These are phyloP conservation scores for Rhinocladiella mackenziei DNA, from an alignment of 2,329 filamentous ascomycete species.

Conservation along the genomic window DNA sequence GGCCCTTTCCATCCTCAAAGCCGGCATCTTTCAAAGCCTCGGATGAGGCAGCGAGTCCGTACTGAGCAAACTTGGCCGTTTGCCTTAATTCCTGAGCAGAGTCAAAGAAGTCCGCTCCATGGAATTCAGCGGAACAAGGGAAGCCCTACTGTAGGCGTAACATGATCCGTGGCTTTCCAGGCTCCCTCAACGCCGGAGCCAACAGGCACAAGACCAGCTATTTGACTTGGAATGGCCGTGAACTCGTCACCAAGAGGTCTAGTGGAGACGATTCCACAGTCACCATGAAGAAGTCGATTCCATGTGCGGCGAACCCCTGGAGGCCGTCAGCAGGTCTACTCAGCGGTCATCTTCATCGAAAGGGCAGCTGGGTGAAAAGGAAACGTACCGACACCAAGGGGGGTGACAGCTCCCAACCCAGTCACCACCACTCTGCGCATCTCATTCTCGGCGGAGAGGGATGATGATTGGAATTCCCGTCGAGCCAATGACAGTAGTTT, in stretches of 20 bases:
- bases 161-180: conserved; percentile 45
- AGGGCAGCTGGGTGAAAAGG: background rate
- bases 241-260: conserved; percentile 60
- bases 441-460: conserved; percentile 9
- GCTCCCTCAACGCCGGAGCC: conserved; percentile 42
- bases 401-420: conserved; percentile 75
- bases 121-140: too few species aligned
- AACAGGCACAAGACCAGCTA: conserved; percentile 75
- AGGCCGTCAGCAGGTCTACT: background rate
- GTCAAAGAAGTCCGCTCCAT: too few species aligned
- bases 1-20: conserved; percentile 61
- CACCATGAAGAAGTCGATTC: conserved; percentile 71
- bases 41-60: conserved; percentile 77
- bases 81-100: conserved; percentile 59
- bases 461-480: background rate
- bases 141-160: conserved; percentile 40
- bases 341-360: background rate
- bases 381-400: conserved; percentile 67
- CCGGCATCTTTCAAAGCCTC: conserved; percentile 81
- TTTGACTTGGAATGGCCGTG: conserved; percentile 71
- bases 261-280: conserved; percentile 76
- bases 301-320: conserved; percentile 69
- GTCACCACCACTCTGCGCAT: conserved; percentile 72
- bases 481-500: too few species aligned
- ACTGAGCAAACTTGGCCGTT: conserved; percentile 90